phyloP scores from a whole-genome alignment of 495 filamentous ascomycete species.

The Hypoxylon rickii region DNA sequence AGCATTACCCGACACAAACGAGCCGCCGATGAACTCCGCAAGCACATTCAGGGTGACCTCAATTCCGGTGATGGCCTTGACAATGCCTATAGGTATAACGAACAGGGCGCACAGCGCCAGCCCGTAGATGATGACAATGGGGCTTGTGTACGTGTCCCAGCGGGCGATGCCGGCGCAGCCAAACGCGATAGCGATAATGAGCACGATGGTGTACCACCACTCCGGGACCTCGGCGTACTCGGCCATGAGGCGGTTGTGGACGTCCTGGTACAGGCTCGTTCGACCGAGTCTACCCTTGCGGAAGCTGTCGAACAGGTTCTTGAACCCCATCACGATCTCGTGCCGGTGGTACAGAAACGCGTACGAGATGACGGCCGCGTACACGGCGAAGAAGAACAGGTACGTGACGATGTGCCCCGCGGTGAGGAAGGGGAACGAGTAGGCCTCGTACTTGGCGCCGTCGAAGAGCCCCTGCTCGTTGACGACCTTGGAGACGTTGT shows the following conservation, averaged over 20 bases:
- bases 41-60: constrained; percentile 50
- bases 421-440: constrained; percentile 48
- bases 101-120: constrained; percentile 49
- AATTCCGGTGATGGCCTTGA: constrained; percentile 49
- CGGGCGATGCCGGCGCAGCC: constrained; percentile 44
- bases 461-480: constrained; percentile 46
- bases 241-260: constrained; percentile 48
- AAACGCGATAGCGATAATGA: constrained; percentile 39
- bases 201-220: constrained; percentile 47
- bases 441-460: constrained; percentile 39
- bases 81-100: constrained; percentile 49
- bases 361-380: constrained; percentile 46
- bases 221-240: constrained; percentile 48
- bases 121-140: constrained; percentile 48
- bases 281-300: constrained; percentile 29
- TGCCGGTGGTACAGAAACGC: constrained; percentile 45
- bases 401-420: constrained; percentile 43
- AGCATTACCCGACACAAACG: constrained; percentile 46
- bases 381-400: constrained; percentile 48
- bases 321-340: constrained; percentile 46
- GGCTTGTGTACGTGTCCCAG: constrained; percentile 49
- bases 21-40: constrained; percentile 52
- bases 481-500: constrained; percentile 45
- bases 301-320: constrained; percentile 35
- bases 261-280: constrained; percentile 35